Evolutionary conservation across 148 eudicot species (phyloP).

Genomic region (Limonium bicolor): DNA sequence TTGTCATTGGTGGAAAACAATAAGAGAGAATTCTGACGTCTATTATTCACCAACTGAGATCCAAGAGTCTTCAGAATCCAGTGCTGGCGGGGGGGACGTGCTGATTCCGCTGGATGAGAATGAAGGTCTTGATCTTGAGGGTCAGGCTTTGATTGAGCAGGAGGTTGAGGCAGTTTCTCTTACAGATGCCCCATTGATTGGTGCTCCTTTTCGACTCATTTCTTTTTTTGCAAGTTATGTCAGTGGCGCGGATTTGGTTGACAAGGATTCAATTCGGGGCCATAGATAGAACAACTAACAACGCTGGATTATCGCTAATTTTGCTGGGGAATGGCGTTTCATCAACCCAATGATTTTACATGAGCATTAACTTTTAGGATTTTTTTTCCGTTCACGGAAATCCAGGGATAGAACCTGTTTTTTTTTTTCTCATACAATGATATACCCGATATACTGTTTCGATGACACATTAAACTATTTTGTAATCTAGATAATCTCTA

Average conservation of each 20-base stretch:
- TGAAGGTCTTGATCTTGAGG: constrained; percentile 21
- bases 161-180: constrained; percentile 30
- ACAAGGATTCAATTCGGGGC: constrained; percentile 21
- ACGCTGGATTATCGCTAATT: too few species aligned
- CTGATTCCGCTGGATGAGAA: constrained; percentile 62
- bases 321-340: too few species aligned
- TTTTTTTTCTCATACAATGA: too few species aligned
- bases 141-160: constrained; percentile 8
- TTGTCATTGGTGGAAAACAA: constrained; percentile 10
- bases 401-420: too few species aligned
- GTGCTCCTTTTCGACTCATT: constrained; percentile 88
- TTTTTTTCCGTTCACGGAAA: too few species aligned
- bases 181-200: constrained; percentile 73
- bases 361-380: too few species aligned
- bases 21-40: constrained; percentile 9
- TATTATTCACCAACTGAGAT: constrained; percentile 8
- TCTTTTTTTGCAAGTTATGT: constrained; percentile 76
- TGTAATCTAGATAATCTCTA: too few species aligned
- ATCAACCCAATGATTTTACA: too few species aligned
- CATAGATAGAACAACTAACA: too few species aligned
- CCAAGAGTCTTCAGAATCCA: constrained; percentile 22
- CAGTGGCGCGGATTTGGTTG: constrained; percentile 84
- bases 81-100: constrained; percentile 51
- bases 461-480: too few species aligned
- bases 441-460: too few species aligned